phyloP scores from a whole-genome alignment of 83 land plant genomes.

The Thuja plicata region DNA sequence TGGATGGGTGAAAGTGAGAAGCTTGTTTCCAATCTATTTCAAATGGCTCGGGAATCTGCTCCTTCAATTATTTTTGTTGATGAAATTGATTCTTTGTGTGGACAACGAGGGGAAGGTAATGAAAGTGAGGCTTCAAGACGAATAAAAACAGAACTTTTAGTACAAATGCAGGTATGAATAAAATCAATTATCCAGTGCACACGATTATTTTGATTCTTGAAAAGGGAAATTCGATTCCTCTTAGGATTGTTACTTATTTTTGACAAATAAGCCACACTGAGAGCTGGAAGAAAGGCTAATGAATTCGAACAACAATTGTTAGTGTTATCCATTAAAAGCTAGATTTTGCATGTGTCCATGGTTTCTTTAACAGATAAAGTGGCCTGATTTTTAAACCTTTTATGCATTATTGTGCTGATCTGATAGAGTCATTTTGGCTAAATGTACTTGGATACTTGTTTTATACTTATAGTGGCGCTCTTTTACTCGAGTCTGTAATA shows the following conservation, averaged over 20 bases:
- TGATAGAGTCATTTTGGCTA: background rate
- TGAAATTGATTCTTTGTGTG: conserved; percentile 96
- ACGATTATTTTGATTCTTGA: background rate
- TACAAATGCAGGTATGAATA: conserved; percentile 93
- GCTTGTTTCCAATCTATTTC: conserved; percentile 91
- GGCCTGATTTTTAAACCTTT: background rate
- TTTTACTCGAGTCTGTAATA: background rate
- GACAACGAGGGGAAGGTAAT: conserved; percentile 94
- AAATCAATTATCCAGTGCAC: background rate
- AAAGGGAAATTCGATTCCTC: background rate
- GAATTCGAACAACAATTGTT: background rate
- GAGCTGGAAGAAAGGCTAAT: background rate
- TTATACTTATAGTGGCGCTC: background rate
- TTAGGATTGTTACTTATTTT: background rate
- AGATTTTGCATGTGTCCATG: background rate
- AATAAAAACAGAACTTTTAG: conserved; percentile 97
- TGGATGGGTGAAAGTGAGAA: conserved; percentile 99
- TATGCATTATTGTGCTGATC: background rate
- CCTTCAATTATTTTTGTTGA: conserved; percentile 96
- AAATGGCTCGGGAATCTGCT: conserved; percentile 96
- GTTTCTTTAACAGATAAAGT: background rate
- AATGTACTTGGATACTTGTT: background rate
- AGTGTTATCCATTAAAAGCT: background rate
- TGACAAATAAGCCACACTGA: background rate
- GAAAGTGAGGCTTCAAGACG: conserved; percentile 98